phyloP scores from a whole-genome alignment of 1,139 yeast species.

The Scheffersomyces stambukii region DNA sequence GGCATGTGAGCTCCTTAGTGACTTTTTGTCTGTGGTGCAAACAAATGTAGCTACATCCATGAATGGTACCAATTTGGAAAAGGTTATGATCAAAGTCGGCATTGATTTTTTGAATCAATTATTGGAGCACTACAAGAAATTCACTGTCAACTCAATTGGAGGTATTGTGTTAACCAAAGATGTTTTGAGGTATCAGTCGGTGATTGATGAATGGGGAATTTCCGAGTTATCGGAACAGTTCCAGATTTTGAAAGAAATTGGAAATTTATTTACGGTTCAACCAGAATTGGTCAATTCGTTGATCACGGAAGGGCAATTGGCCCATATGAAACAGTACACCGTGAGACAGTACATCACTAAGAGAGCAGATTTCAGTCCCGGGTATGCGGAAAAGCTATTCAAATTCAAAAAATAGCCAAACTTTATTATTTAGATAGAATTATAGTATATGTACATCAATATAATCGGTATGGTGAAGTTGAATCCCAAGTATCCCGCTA shows the following conservation, averaged over 20 bases:
- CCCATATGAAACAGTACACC: constrained; percentile 60
- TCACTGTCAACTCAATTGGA: constrained; percentile 74
- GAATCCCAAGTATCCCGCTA: not conserved
- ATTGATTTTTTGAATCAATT: constrained; percentile 54
- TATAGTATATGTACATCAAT: constrained; percentile 8
- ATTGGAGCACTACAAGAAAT: constrained; percentile 71
- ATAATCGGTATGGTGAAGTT: constrained; percentile 5
- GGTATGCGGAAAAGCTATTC: constrained; percentile 49
- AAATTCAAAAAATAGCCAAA: constrained; percentile 13
- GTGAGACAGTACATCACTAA: constrained; percentile 68
- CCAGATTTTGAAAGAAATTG: constrained; percentile 73
- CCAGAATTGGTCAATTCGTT: constrained; percentile 65
- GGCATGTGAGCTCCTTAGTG: constrained; percentile 62
- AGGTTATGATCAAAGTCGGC: constrained; percentile 58
- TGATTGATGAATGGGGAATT: constrained; percentile 68
- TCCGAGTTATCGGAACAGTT: constrained; percentile 64
- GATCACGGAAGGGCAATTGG: constrained; percentile 78
- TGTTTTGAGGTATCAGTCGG: constrained; percentile 71
- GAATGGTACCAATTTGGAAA: constrained; percentile 50
- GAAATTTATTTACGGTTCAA: constrained; percentile 80
- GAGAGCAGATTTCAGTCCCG: constrained; percentile 64
- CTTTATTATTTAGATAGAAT: constrained; percentile 7
- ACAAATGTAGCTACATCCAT: constrained; percentile 32
- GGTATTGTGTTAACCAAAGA: constrained; percentile 85
- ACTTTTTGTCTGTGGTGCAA: constrained; percentile 46